These are phyloP conservation scores for Syzygium oleosum DNA, from an alignment of 345 rosid species.

Conservation along the genomic window DNA sequence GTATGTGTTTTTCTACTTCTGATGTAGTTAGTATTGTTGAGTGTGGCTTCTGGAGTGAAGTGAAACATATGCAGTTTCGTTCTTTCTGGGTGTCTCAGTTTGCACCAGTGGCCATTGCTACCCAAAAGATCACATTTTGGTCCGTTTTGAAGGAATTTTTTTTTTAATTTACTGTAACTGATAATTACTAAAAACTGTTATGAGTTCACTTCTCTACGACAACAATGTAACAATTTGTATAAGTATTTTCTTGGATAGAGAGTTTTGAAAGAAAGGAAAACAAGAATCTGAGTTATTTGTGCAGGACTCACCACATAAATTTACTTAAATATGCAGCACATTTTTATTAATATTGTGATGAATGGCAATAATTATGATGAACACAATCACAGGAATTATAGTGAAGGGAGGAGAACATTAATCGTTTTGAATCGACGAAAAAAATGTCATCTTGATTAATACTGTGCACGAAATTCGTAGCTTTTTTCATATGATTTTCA, in stretches of 20 bases:
- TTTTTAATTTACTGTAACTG: background rate
- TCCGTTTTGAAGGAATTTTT: background rate
- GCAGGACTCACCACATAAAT: background rate
- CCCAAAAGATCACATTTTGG: background rate
- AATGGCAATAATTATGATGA: too few relatives aligned
- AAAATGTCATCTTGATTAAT: too few relatives aligned
- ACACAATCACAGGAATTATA: too few relatives aligned
- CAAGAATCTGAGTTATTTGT: accelerated
- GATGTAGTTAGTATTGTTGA: background rate
- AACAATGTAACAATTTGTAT: background rate
- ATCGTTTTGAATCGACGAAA: too few relatives aligned
- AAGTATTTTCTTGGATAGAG: background rate
- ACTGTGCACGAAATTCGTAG: too few relatives aligned
- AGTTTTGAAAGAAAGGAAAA: background rate
- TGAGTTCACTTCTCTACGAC: background rate
- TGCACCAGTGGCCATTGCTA: background rate
- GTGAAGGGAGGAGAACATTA: too few relatives aligned
- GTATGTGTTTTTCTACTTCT: background rate
- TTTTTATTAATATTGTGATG: too few relatives aligned
- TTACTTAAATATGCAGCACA: too few relatives aligned
- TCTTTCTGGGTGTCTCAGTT: background rate
- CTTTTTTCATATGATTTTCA: too few relatives aligned
- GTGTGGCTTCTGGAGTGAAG: background rate
- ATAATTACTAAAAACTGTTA: background rate
- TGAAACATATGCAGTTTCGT: background rate